phyloP scores from a whole-genome alignment of 1,139 yeast species.

The Scheffersomyces cryptocercus region DNA sequence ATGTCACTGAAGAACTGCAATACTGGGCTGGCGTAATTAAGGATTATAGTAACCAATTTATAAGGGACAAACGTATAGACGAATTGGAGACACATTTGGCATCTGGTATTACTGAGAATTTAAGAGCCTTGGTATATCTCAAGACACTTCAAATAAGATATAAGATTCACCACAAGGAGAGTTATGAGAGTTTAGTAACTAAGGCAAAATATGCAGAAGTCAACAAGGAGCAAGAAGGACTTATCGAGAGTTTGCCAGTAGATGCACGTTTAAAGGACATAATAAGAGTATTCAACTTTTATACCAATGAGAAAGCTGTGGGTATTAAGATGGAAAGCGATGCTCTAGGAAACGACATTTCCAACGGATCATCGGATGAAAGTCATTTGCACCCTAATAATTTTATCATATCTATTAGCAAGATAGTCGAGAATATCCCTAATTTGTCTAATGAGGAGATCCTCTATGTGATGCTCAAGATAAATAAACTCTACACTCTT shows the following conservation, averaged over 20 bases:
- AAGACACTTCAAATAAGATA: constrained; percentile 35
- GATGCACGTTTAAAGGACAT: constrained; percentile 26
- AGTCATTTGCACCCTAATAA: constrained; percentile 21
- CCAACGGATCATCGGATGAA: constrained; percentile 6
- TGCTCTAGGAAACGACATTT: constrained; percentile 4
- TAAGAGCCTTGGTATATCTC: constrained; percentile 34
- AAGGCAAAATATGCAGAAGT: constrained; percentile 23
- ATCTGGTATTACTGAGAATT: constrained; percentile 33
- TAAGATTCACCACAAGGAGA: constrained; percentile 31
- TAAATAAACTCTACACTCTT: constrained; percentile 29
- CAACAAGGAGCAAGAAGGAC: constrained; percentile 16
- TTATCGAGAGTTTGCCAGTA: constrained; percentile 20
- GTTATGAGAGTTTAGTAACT: constrained; percentile 31
- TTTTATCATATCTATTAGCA: constrained; percentile 24
- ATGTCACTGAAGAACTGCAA: constrained; percentile 9
- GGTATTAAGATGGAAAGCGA: constrained; percentile 4
- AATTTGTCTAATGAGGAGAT: constrained; percentile 29
- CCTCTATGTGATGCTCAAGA: constrained; percentile 35
- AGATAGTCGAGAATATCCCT: constrained; percentile 21
- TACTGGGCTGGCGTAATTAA: constrained; percentile 28
- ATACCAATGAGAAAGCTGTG: constrained; percentile 22
- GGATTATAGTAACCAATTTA: constrained; percentile 21
- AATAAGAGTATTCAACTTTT: constrained; percentile 35
- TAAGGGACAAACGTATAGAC: constrained; percentile 18
- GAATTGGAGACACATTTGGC: constrained; percentile 28